Evolutionary conservation across 2,329 filamentous ascomycete species (phyloP).

Genomic region (Plectosphaerella sp.): DNA sequence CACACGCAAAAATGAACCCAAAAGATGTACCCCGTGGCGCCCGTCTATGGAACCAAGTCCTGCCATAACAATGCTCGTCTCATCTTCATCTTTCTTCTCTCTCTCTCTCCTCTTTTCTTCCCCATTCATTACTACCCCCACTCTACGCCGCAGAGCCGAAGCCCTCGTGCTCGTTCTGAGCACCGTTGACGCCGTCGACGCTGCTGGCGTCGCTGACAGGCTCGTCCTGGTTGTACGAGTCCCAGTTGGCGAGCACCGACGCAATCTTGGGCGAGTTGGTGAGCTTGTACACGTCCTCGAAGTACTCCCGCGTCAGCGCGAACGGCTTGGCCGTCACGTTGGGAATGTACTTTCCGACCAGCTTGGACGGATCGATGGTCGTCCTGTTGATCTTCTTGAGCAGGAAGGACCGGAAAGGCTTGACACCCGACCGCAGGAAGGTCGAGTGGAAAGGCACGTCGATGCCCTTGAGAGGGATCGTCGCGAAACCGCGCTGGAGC

Average conservation of each 20-base stretch:
- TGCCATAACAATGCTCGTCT: too few species aligned
- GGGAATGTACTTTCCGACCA: constrained; percentile 97
- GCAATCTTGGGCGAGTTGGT: constrained; percentile 80
- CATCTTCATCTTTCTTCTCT: constrained; percentile 8
- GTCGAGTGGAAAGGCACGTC: constrained; percentile 99
- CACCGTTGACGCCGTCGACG: constrained; percentile 32
- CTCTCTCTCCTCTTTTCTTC: constrained; percentile 13
- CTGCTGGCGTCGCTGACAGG: constrained; percentile 25
- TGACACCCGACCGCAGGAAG: constrained; percentile 95
- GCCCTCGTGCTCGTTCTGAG: constrained; percentile 31
- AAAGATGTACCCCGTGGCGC: constrained; percentile 1
- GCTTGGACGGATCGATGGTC: constrained; percentile 92
- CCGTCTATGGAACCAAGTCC: not conserved
- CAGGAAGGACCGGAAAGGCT: constrained; percentile 96
- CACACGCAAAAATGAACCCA: not conserved
- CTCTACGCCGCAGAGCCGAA: constrained; percentile 33
- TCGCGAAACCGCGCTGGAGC: constrained; percentile 91
- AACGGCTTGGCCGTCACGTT: constrained; percentile 97
- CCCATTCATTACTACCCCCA: constrained; percentile 3
- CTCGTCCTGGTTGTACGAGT: constrained; percentile 59
- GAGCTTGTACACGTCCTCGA: constrained; percentile 94
- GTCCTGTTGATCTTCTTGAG: constrained; percentile 99
- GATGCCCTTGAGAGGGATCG: constrained; percentile 93
- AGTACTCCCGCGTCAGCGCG: constrained; percentile 95
- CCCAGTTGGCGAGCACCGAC: constrained; percentile 81